Percentiles rank a stretch among this genome's conserved stretches.
Evolutionary conservation across 1,284 basidiomycete species (phyloP).

Genomic region (Nidula niveotomentosa): DNA sequence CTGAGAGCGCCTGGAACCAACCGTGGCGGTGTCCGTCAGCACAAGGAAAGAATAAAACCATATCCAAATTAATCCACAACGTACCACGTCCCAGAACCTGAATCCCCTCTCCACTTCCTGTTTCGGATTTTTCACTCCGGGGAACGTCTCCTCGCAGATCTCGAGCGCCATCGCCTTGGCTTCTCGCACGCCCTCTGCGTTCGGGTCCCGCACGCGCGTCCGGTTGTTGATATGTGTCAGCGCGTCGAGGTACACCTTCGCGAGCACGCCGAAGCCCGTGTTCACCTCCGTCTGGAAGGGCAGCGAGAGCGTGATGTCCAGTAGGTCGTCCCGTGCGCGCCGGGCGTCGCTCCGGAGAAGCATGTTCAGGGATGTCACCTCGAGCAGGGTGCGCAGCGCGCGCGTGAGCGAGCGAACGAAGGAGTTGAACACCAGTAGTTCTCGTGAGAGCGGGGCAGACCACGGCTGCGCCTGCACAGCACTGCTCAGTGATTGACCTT

Average conservation of each 20-base stretch:
- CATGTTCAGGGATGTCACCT: constrained; percentile 92
- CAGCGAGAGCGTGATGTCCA: constrained; percentile 89
- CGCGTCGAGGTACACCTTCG: constrained; percentile 95
- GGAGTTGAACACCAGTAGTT: constrained; percentile 97
- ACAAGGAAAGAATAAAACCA: constrained; percentile 8
- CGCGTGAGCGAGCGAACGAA: constrained; percentile 91
- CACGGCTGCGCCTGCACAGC: constrained; percentile 70
- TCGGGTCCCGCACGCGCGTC: constrained; percentile 70
- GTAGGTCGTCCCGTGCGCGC: constrained; percentile 84
- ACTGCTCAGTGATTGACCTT: too few species aligned
- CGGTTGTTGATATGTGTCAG: constrained; percentile 85
- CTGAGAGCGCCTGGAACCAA: constrained; percentile 70
- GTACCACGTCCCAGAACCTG: constrained; percentile 96
- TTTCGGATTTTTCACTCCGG: constrained; percentile 85
- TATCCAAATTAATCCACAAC: constrained; percentile 31
- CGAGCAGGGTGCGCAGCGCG: constrained; percentile 86
- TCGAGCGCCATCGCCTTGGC: constrained; percentile 88
- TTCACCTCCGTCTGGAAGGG: constrained; percentile 97
- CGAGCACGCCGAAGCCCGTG: constrained; percentile 96
- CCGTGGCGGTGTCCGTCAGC: constrained; percentile 1
- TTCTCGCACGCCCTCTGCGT: constrained; percentile 76
- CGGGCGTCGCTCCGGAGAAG: constrained; percentile 87
- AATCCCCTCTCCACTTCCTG: constrained; percentile 94
- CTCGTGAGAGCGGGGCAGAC: constrained; percentile 94
- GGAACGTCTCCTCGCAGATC: constrained; percentile 93